Conservation (phyloP, 805 yeast species). For the Saccharomycopsis fibuligera region DNA sequence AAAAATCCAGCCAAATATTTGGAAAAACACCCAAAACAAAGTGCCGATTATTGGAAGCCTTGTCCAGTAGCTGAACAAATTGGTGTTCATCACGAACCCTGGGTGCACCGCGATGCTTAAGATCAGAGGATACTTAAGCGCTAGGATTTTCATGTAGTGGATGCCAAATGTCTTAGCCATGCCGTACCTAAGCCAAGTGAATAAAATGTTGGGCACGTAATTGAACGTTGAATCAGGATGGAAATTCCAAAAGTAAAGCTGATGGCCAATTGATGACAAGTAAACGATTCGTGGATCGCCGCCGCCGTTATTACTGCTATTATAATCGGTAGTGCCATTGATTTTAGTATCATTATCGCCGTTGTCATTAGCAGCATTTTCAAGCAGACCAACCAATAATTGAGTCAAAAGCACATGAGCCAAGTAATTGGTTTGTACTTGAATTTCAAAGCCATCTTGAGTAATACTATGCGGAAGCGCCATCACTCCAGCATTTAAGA, state of each 20-base stretch:
- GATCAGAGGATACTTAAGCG: conserved; percentile 60
- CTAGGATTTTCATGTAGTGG: conserved; percentile 60
- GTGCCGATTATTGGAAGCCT: conserved; percentile 72
- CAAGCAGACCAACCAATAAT: conserved; percentile 34
- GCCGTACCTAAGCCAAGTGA: conserved; percentile 75
- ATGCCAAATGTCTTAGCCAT: conserved; percentile 73
- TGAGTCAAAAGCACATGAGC: conserved; percentile 70
- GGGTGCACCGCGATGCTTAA: conserved; percentile 69
- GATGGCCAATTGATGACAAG: conserved; percentile 62
- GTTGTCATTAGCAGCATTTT: conserved; percentile 2
- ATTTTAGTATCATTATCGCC: too few relatives aligned
- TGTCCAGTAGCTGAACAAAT: conserved; percentile 70
- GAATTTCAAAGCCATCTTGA: conserved; percentile 68
- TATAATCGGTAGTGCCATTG: too few relatives aligned
- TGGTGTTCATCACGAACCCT: conserved; percentile 80
- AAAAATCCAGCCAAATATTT: conserved; percentile 57
- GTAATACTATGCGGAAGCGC: conserved; percentile 65
- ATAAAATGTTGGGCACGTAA: conserved; percentile 56
- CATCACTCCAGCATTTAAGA: conserved; percentile 78
- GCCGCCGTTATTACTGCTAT: too few relatives aligned
- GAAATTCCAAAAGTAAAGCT: conserved; percentile 43
- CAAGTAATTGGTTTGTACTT: conserved; percentile 70
- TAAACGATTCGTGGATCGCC: conserved; percentile 42
- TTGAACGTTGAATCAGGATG: conserved; percentile 44
- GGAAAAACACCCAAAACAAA: conserved; percentile 64